phyloP scores from a whole-genome alignment of 306 rosid genomes.

The Cucurbita ficifolia region DNA sequence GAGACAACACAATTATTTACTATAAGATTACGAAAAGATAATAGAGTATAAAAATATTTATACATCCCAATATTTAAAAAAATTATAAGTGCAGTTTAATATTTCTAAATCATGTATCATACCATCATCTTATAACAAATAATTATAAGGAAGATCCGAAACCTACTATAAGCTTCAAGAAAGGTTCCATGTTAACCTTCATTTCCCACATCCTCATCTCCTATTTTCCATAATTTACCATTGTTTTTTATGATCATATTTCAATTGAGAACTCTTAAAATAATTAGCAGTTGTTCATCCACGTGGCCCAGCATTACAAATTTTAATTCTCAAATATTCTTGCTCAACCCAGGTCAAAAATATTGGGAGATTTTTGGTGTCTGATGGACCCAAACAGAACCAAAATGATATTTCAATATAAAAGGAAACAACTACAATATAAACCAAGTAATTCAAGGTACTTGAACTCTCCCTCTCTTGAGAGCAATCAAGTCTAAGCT shows the following conservation, averaged over 20 bases:
- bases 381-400: too few relatives aligned
- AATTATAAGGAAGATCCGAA: not conserved
- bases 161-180: not conserved
- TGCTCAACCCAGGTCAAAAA: not conserved
- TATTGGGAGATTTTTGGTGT: not conserved
- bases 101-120: not conserved
- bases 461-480: too few relatives aligned
- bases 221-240: not conserved
- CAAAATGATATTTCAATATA: too few relatives aligned
- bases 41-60: not conserved
- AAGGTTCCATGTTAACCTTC: not conserved
- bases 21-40: not conserved
- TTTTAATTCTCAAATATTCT: not conserved
- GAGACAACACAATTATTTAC: not conserved
- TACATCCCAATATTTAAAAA: not conserved
- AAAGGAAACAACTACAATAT: too few relatives aligned
- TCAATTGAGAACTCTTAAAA: not conserved
- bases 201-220: not conserved
- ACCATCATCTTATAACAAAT: not conserved
- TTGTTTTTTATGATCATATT: not conserved
- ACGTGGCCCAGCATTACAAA: not conserved
- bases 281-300: not conserved
- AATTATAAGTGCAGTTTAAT: not conserved
- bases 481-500: too few relatives aligned
- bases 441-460: too few relatives aligned